Conservation (phyloP, 352 stramenopile genomes). For the Elongisporangium undulatum region DNA sequence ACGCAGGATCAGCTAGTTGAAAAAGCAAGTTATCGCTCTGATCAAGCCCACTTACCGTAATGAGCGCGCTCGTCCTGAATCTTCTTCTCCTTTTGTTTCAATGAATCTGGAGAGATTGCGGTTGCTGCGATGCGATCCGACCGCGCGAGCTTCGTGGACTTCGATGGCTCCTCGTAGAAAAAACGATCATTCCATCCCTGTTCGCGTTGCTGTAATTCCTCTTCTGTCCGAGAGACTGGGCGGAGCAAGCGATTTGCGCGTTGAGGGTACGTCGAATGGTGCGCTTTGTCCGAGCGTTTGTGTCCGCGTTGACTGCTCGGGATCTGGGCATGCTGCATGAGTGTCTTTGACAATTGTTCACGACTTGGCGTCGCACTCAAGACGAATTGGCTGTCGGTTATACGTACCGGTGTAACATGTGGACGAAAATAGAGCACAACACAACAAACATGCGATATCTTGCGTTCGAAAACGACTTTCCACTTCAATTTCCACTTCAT, state of each 20-base stretch:
- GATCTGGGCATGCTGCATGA: conserved; percentile 22
- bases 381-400: background rate
- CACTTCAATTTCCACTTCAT: no score
- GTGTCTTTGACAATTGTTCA: conserved; percentile 42
- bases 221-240: conserved; percentile 31
- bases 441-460: no score
- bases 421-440: background rate
- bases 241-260: conserved; percentile 31
- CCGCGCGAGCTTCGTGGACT: conserved; percentile 37
- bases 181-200: conserved; percentile 78
- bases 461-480: background rate
- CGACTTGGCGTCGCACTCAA: conserved; percentile 36
- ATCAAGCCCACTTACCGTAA: conserved; percentile 24
- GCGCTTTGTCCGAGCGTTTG: conserved; percentile 11
- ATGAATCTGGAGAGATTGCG: conserved; percentile 14
- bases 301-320: conserved; percentile 3
- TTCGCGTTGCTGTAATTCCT: conserved; percentile 57
- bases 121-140: conserved; percentile 16
- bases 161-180: conserved; percentile 39
- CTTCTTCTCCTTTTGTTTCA: conserved; percentile 36
- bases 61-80: conserved; percentile 51
- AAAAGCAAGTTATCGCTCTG: background rate
- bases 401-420: background rate
- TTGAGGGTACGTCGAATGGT: conserved; percentile 13
- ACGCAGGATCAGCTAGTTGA: background rate